Evolutionary conservation across 169 alveolate species (phyloP).

Genomic region (Sarcocystis neurona): DNA sequence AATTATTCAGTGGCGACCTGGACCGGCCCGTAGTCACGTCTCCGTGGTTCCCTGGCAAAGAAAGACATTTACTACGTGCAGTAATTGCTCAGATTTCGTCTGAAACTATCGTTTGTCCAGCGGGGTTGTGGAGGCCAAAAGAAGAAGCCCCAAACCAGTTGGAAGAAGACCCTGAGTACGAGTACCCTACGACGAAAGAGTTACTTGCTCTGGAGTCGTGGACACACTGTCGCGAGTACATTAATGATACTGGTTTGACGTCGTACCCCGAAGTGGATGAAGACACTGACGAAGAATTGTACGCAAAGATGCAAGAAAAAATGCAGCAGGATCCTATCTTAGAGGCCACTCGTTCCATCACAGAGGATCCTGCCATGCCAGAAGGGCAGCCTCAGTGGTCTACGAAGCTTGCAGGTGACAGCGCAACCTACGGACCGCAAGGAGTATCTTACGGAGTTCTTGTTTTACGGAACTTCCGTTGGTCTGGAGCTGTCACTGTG

Average conservation of each 20-base stretch:
- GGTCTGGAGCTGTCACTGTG: constrained; percentile 83
- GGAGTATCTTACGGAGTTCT: constrained; percentile 70
- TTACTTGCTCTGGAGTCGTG: constrained; percentile 20
- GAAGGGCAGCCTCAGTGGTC: constrained; percentile 38
- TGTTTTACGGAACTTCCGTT: constrained; percentile 69
- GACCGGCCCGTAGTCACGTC: constrained; percentile 20
- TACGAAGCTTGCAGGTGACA: constrained; percentile 25
- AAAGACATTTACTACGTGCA: constrained; percentile 41
- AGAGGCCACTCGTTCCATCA: constrained; percentile 20
- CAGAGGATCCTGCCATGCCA: constrained; percentile 28
- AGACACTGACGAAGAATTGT: constrained; percentile 37
- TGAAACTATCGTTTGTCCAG: constrained; percentile 45
- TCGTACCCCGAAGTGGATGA: constrained; percentile 58
- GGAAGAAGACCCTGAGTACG: constrained; percentile 59
- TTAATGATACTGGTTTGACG: constrained; percentile 28
- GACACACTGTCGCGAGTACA: constrained; percentile 44
- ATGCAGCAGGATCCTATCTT: constrained; percentile 53
- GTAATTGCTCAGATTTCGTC: constrained; percentile 34
- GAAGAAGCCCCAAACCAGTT: constrained; percentile 17
- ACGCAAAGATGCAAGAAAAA: constrained; percentile 3
- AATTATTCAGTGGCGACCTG: constrained; percentile 51
- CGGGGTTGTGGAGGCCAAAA: constrained; percentile 25
- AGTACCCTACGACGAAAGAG: constrained; percentile 18
- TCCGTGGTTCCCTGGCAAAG: constrained; percentile 61
- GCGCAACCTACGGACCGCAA: constrained; percentile 51